phyloP scores from a whole-genome alignment of 805 yeast genomes.

The Danielozyma ontarioensis region DNA sequence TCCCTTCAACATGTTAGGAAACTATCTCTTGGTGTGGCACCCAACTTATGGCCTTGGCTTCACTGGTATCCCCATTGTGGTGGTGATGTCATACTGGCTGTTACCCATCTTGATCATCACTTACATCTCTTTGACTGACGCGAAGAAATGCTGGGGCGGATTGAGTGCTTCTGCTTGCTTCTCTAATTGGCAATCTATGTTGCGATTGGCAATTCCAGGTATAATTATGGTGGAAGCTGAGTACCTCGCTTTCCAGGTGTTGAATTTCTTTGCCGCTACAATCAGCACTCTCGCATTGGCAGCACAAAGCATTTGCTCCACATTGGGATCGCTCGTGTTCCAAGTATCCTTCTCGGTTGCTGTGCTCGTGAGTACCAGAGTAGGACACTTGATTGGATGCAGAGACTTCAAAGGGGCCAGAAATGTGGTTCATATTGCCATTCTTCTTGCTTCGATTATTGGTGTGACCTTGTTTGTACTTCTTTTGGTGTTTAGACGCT shows the following conservation, averaged over 20 bases:
- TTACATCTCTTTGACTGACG: conserved; percentile 16
- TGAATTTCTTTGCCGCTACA: conserved; percentile 36
- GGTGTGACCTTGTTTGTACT: conserved; percentile 7
- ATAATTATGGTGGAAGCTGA: conserved; percentile 43
- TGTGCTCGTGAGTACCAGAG: conserved; percentile 35
- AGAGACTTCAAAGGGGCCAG: conserved; percentile 7
- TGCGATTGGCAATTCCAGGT: conserved; percentile 30
- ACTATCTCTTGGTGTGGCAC: conserved; percentile 15
- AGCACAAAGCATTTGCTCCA: conserved; percentile 39
- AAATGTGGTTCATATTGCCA: conserved; percentile 9
- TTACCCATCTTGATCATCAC: conserved; percentile 7
- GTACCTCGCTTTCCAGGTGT: conserved; percentile 37
- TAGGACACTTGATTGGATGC: conserved; percentile 35
- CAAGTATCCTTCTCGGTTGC: conserved; percentile 40
- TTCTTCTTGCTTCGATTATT: conserved; percentile 5
- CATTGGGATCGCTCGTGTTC: conserved; percentile 32
- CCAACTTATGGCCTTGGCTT: conserved; percentile 13
- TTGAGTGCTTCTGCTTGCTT: conserved; percentile 8
- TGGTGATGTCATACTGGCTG: conserved; percentile 11
- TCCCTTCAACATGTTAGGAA: conserved; percentile 10
- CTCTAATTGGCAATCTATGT: conserved; percentile 32
- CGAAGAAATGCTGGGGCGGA: conserved; percentile 34
- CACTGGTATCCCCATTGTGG: conserved; percentile 13
- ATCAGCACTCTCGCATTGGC: conserved; percentile 40
- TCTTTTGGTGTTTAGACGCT: conserved; percentile 5